These are phyloP conservation scores for Yamadazyma scolyti DNA, from an alignment of 805 yeast genomes.

Conservation along the genomic window DNA sequence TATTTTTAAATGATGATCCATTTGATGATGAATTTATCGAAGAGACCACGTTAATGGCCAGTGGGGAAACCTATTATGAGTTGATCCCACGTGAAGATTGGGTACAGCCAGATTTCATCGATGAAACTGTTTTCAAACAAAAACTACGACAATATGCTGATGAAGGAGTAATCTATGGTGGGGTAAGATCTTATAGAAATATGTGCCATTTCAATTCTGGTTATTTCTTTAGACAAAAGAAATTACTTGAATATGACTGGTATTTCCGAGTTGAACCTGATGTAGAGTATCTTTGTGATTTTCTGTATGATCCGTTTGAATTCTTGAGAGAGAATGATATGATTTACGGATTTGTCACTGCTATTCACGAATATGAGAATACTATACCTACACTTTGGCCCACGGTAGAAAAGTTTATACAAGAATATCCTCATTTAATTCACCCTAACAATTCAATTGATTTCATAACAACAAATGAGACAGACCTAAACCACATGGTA, in stretches of 20 bases:
- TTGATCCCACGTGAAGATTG: slow-evolving; percentile 38
- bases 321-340: slow-evolving; percentile 40
- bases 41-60: slow-evolving; percentile 42
- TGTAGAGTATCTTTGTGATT: slow-evolving; percentile 53
- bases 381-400: slow-evolving; percentile 53
- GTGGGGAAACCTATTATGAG: slow-evolving; percentile 39
- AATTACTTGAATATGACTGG: slow-evolving; percentile 46
- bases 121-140: slow-evolving; percentile 22
- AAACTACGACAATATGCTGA: slow-evolving; percentile 17
- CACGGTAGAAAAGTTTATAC: slow-evolving; percentile 44
- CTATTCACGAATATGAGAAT: slow-evolving; percentile 50
- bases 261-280: slow-evolving; percentile 63
- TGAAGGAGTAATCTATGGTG: slow-evolving; percentile 42
- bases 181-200: slow-evolving; percentile 48
- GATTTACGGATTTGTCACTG: slow-evolving; percentile 47
- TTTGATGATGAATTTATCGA: slow-evolving; percentile 39
- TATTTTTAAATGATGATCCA: slow-evolving; percentile 41
- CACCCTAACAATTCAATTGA: slow-evolving; percentile 46
- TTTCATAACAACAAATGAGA: slow-evolving; percentile 44
- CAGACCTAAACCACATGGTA: slow-evolving; percentile 18
- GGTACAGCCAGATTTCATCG: slow-evolving; percentile 36
- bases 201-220: slow-evolving; percentile 80
- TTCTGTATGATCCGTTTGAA: slow-evolving; percentile 52
- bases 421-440: slow-evolving; percentile 39
- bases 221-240: slow-evolving; percentile 46